phyloP scores from a whole-genome alignment of 257 asterid species.

The Mitragyna speciosa region DNA sequence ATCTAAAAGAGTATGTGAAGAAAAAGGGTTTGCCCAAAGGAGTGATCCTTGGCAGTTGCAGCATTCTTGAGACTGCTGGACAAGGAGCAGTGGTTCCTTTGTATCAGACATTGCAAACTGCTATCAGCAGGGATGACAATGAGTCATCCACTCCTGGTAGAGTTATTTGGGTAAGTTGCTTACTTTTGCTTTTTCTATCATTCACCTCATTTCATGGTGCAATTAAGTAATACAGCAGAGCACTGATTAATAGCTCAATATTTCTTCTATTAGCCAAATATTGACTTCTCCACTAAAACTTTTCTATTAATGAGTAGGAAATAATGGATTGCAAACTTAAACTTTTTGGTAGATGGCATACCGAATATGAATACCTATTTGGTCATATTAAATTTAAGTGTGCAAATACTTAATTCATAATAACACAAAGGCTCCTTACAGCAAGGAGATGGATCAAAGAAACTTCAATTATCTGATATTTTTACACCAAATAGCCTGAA shows the following conservation, averaged over 20 bases:
- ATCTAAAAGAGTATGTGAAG: slow-evolving; percentile 70
- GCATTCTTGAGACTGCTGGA: slow-evolving; percentile 91
- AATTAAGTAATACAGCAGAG: background rate
- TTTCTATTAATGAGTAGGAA: slow-evolving; percentile 3
- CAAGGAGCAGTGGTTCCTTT: slow-evolving; percentile 79
- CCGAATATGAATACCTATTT: background rate
- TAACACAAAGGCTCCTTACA: background rate
- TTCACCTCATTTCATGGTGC: background rate
- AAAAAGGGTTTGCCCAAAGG: slow-evolving; percentile 78
- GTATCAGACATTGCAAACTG: slow-evolving; percentile 77
- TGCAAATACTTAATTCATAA: background rate
- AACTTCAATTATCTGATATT: background rate
- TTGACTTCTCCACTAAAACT: background rate
- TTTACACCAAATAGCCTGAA: background rate
- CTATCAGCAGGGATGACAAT: slow-evolving; percentile 43
- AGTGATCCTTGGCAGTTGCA: slow-evolving; percentile 82
- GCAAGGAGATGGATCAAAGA: background rate
- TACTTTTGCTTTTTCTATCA: slow-evolving; percentile 3
- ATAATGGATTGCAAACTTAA: background rate
- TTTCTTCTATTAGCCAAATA: background rate
- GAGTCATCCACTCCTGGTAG: slow-evolving; percentile 44
- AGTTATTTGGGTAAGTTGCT: slow-evolving; percentile 76
- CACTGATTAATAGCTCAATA: background rate
- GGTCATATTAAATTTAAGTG: background rate
- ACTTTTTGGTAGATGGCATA: background rate